phyloP scores from a whole-genome alignment of 352 stramenopile genomes.

The Pythium vanterpoolii region DNA sequence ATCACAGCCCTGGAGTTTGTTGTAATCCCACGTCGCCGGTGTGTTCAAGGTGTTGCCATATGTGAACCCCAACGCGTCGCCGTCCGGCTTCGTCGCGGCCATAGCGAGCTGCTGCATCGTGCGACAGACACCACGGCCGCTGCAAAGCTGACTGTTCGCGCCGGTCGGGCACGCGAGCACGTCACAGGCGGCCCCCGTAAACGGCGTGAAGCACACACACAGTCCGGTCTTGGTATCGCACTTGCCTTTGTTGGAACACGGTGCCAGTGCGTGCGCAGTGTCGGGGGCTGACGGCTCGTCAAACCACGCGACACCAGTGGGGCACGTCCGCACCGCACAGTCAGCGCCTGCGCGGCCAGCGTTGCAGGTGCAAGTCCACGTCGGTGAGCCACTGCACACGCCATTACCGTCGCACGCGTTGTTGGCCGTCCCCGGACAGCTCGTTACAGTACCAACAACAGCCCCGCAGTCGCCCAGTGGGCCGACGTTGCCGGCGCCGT shows the following conservation, averaged over 20 bases:
- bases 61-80: slow-evolving; percentile 41
- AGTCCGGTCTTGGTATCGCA: slow-evolving; percentile 50
- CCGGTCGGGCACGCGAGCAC: slow-evolving; percentile 44
- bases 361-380: slow-evolving; percentile 59
- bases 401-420: slow-evolving; percentile 44
- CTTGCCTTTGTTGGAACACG: slow-evolving; percentile 53
- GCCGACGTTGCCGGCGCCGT: slow-evolving; percentile 39
- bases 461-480: slow-evolving; percentile 50
- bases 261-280: slow-evolving; percentile 41
- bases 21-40: slow-evolving; percentile 72
- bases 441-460: slow-evolving; percentile 16
- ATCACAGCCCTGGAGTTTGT: slow-evolving; percentile 83
- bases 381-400: slow-evolving; percentile 37
- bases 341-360: slow-evolving; percentile 54
- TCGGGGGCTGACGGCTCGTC: slow-evolving; percentile 50
- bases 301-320: slow-evolving; percentile 59
- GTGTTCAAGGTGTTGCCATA: slow-evolving; percentile 66
- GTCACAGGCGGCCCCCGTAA: slow-evolving; percentile 77
- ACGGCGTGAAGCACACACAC: slow-evolving; percentile 68
- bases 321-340: slow-evolving; percentile 52
- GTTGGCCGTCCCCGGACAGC: slow-evolving; percentile 37
- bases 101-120: slow-evolving; percentile 68
- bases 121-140: slow-evolving; percentile 65
- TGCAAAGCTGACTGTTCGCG: slow-evolving; percentile 37
- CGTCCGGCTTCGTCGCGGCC: slow-evolving; percentile 28